Percentiles rank a stretch among this genome's conserved stretches.
These are phyloP conservation scores for Fusarium musae DNA, from an alignment of 2,329 filamentous ascomycete genomes.

Conservation along the genomic window DNA sequence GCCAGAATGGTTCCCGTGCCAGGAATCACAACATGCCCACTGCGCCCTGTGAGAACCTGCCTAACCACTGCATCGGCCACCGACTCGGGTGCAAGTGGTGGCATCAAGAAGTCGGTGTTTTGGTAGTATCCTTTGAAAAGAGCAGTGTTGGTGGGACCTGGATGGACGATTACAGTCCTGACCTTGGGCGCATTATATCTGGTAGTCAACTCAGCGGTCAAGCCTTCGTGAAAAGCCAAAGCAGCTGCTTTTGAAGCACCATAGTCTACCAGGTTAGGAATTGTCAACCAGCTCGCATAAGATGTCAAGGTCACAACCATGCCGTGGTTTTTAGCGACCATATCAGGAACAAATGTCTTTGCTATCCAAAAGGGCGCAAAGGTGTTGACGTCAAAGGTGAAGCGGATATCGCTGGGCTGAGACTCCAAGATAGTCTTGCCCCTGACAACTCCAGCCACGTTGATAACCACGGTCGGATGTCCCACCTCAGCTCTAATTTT, in stretches of 20 bases:
- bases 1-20: constrained; percentile 52
- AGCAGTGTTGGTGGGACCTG: constrained; percentile 53
- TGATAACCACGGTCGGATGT: constrained; percentile 75
- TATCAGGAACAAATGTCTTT: constrained; percentile 73
- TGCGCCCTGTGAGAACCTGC: constrained; percentile 60
- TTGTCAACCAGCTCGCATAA: constrained; percentile 68
- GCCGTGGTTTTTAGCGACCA: constrained; percentile 73
- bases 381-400: constrained; percentile 78
- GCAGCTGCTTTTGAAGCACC: constrained; percentile 73
- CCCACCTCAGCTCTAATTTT: constrained; percentile 67
- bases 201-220: constrained; percentile 67
- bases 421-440: constrained; percentile 70
- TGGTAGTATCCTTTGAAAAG: constrained; percentile 63
- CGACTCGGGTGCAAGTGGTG: constrained; percentile 52
- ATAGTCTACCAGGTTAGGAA: constrained; percentile 76
- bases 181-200: constrained; percentile 72
- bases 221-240: constrained; percentile 74
- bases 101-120: constrained; percentile 53
- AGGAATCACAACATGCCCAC: constrained; percentile 61
- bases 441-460: constrained; percentile 74
- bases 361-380: constrained; percentile 74
- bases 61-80: constrained; percentile 61
- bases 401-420: constrained; percentile 67
- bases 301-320: constrained; percentile 78
- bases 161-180: constrained; percentile 73